phyloP scores from a whole-genome alignment of 179 eudicot genomes.

The Gypsophila paniculata region DNA sequence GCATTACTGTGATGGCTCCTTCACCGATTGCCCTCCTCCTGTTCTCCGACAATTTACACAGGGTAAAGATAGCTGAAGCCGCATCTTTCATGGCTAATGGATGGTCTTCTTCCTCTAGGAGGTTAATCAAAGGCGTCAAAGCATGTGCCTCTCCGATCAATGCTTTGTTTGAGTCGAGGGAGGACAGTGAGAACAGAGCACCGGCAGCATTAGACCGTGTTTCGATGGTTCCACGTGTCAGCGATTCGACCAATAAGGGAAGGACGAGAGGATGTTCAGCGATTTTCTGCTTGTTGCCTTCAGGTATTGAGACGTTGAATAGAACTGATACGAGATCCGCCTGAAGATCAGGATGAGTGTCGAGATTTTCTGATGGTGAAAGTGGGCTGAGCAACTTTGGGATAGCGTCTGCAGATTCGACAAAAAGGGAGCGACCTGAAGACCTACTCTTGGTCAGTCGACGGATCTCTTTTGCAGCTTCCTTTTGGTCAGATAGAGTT shows the following conservation, averaged over 20 bases:
- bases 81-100: slow-evolving; percentile 59
- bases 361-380: slow-evolving; percentile 13
- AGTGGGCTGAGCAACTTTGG: slow-evolving; percentile 55
- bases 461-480: slow-evolving; percentile 68
- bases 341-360: slow-evolving; percentile 52
- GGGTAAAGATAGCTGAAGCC: slow-evolving; percentile 61
- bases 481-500: slow-evolving; percentile 45
- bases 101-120: slow-evolving; percentile 55
- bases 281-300: slow-evolving; percentile 64
- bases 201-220: slow-evolving; percentile 78
- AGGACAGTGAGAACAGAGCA: slow-evolving; percentile 68
- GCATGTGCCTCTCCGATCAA: slow-evolving; percentile 58
- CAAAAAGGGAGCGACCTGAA: slow-evolving; percentile 58
- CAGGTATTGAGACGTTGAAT: slow-evolving; percentile 64
- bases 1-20: slow-evolving; percentile 59
- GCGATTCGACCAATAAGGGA: slow-evolving; percentile 51
- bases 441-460: slow-evolving; percentile 57
- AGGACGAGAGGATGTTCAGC: slow-evolving; percentile 57
- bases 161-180: slow-evolving; percentile 60
- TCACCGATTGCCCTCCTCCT: slow-evolving; percentile 48
- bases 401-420: slow-evolving; percentile 47
- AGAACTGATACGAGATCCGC: slow-evolving; percentile 72
- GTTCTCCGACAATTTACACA: slow-evolving; percentile 54
- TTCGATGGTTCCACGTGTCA: slow-evolving; percentile 50
- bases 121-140: slow-evolving; percentile 50